Conservation (phyloP, 2,329 filamentous ascomycete species). For the Talaromyces sp. region DNA sequence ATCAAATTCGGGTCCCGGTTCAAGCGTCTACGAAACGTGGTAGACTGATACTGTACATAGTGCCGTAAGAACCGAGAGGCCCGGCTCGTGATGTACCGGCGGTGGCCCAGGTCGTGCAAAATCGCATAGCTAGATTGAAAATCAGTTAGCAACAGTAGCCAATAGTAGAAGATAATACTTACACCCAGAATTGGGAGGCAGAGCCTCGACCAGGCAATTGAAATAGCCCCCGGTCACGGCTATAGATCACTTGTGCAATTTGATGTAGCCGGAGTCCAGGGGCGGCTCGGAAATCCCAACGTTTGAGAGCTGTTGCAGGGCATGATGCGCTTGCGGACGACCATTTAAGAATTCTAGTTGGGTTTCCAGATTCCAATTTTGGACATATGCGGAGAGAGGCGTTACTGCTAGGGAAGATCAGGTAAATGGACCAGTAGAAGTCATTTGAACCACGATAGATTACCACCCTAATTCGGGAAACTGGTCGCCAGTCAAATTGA, state of each 20-base stretch:
- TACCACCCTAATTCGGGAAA: background rate
- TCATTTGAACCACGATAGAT: background rate
- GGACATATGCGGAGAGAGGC: background rate
- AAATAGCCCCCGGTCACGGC: background rate
- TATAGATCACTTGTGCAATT: background rate
- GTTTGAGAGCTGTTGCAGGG: background rate
- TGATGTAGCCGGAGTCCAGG: background rate
- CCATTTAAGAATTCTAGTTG: background rate
- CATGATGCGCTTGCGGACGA: background rate
- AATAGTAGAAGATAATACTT: background rate
- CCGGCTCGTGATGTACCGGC: background rate
- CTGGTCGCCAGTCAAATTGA: background rate
- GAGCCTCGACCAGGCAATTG: background rate
- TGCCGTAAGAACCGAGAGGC: background rate
- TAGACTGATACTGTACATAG: background rate
- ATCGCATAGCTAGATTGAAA: background rate
- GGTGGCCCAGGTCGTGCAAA: background rate
- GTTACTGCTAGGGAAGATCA: background rate
- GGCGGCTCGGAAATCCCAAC: background rate
- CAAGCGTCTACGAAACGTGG: background rate
- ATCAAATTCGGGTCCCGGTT: background rate
- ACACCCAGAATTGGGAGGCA: background rate
- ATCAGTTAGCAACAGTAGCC: background rate
- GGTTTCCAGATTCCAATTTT: background rate
- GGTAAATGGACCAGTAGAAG: background rate